phyloP scores from a whole-genome alignment of 2,329 filamentous ascomycete species.

The Calcarisporium arbuscula region DNA sequence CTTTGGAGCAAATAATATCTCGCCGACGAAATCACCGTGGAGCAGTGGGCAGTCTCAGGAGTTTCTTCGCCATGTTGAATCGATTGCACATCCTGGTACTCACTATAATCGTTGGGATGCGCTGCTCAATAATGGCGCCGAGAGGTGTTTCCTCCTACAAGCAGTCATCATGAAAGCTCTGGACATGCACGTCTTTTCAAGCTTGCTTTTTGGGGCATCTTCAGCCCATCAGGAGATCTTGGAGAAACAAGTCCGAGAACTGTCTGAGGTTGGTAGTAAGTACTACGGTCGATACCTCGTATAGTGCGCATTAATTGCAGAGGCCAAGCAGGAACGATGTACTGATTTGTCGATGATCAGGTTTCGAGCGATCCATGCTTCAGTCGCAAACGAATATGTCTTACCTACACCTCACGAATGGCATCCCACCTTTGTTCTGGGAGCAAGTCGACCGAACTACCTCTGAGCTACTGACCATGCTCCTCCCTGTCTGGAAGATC shows the following conservation, averaged over 20 bases:
- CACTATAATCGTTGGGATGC: conserved; percentile 19
- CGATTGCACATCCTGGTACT: conserved; percentile 21
- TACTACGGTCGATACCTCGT: conserved; percentile 19
- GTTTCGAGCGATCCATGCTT: conserved; percentile 21
- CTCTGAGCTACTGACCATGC: conserved; percentile 13
- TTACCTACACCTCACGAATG: conserved; percentile 15
- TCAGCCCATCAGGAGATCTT: conserved; percentile 17
- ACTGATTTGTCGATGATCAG: conserved; percentile 12
- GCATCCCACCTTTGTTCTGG: conserved; percentile 22
- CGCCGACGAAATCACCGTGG: conserved; percentile 17
- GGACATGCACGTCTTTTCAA: conserved; percentile 19
- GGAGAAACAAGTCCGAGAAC: too few relatives aligned
- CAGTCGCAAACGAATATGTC: conserved; percentile 18
- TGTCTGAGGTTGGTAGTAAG: conserved; percentile 19
- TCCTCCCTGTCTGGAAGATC: conserved; percentile 19
- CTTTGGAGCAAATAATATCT: conserved; percentile 9
- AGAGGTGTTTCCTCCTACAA: conserved; percentile 19
- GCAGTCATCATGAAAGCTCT: conserved; percentile 23
- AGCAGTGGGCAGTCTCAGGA: conserved; percentile 11
- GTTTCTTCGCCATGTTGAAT: conserved; percentile 18
- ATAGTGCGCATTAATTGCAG: conserved; percentile 11
- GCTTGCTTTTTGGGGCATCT: conserved; percentile 24
- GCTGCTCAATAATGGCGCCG: conserved; percentile 15
- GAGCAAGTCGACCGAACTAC: conserved; percentile 21
- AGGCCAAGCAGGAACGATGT: not conserved